Conservation (phyloP, 495 filamentous ascomycete species). For the Friedmanniomyces simplex region DNA sequence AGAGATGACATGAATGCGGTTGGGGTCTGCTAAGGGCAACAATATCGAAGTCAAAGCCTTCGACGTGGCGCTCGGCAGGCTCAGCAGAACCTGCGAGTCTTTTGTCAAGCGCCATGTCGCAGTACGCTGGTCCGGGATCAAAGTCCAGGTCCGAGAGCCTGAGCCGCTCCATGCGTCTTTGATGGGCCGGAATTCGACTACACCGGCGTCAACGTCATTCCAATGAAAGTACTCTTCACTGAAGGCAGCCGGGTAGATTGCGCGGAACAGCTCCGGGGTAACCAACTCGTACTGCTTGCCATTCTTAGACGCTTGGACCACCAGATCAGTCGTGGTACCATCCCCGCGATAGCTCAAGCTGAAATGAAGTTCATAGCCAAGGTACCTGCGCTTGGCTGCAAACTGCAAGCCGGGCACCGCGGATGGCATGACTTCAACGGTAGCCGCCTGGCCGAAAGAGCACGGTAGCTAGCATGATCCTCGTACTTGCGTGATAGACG, state of each 20-base stretch:
- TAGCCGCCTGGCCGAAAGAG: conserved; percentile 37
- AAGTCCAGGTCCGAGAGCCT: neutral
- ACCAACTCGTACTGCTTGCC: conserved; percentile 36
- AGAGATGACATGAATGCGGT: conserved; percentile 34
- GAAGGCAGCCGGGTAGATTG: conserved; percentile 39
- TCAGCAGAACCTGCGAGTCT: conserved; percentile 16
- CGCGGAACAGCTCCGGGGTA: conserved; percentile 32
- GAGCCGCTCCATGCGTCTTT: conserved; percentile 33
- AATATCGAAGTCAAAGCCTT: conserved; percentile 29
- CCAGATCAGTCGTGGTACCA: conserved; percentile 13
- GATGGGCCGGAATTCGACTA: conserved; percentile 42
- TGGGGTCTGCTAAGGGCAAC: conserved; percentile 27
- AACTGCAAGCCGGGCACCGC: conserved; percentile 38
- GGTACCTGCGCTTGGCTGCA: conserved; percentile 24
- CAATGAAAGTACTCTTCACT: conserved; percentile 46
- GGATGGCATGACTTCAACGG: conserved; percentile 36
- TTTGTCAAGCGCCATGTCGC: neutral
- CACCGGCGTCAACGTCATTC: conserved; percentile 38
- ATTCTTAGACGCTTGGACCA: conserved; percentile 18
- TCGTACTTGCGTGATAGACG: conserved; percentile 41
- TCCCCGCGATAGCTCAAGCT: conserved; percentile 20
- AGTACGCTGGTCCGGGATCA: neutral
- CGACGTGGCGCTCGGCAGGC: conserved; percentile 29
- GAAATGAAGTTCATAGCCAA: conserved; percentile 34
- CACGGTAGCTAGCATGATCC: conserved; percentile 31